Evolutionary conservation across 345 rosid species (phyloP).

Genomic region (Bretschneidera sinensis): DNA sequence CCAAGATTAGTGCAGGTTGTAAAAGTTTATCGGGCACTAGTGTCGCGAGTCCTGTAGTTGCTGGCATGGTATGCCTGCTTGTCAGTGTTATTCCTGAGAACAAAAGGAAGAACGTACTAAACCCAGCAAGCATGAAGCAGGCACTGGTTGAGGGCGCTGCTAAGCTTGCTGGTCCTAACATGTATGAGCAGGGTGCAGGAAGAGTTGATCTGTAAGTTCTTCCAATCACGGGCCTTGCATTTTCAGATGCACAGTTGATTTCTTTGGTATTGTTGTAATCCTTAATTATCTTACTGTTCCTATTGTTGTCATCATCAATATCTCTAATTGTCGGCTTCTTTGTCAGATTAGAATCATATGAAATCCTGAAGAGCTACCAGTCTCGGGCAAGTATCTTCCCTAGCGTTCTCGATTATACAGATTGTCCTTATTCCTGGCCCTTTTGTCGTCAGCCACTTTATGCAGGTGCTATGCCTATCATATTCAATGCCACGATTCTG

Average conservation of each 20-base stretch:
- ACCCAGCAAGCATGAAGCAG: slow-evolving; percentile 99
- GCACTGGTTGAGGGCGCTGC: slow-evolving; percentile 99
- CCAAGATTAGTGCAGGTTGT: slow-evolving; percentile 94
- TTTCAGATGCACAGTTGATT: slow-evolving; percentile 8
- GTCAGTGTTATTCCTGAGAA: slow-evolving; percentile 79
- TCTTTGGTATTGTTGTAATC: background rate
- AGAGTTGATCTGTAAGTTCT: slow-evolving; percentile 88
- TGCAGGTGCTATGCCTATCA: slow-evolving; percentile 95
- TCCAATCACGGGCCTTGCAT: background rate
- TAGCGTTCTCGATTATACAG: slow-evolving; percentile 65
- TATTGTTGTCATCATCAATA: slow-evolving; percentile 1
- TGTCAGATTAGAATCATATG: slow-evolving; percentile 96
- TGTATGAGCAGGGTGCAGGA: slow-evolving; percentile 99
- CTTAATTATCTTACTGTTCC: background rate
- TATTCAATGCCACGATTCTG: slow-evolving; percentile 82
- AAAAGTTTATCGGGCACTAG: slow-evolving; percentile 98
- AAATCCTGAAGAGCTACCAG: slow-evolving; percentile 79
- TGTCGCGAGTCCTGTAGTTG: slow-evolving; percentile 99
- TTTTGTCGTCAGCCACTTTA: slow-evolving; percentile 95
- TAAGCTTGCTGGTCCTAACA: slow-evolving; percentile 88
- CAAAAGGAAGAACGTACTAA: slow-evolving; percentile 58
- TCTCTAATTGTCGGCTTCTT: slow-evolving; percentile 29
- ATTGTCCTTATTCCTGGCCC: slow-evolving; percentile 99
- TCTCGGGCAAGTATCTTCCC: slow-evolving; percentile 98
- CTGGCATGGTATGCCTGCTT: slow-evolving; percentile 95